These are phyloP conservation scores for Podospora tetraspora DNA, from an alignment of 495 filamentous ascomycete species.

Conservation along the genomic window DNA sequence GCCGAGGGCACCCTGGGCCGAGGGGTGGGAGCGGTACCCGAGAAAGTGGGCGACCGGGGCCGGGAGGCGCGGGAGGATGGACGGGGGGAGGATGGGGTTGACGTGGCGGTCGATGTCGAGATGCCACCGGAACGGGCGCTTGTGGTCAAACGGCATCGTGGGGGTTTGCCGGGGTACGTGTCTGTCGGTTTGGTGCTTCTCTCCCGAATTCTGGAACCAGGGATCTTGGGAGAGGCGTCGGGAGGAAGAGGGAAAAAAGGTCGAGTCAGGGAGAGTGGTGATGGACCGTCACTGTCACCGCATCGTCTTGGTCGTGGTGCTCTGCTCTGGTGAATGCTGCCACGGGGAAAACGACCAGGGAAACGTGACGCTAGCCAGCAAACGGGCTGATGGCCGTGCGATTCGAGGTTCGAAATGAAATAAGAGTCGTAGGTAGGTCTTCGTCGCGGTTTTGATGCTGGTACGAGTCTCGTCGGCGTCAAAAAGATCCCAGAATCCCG, in stretches of 20 bases:
- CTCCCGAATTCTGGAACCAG: background rate
- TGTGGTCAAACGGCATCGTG: background rate
- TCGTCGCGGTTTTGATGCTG: background rate
- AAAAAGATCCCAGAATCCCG: background rate
- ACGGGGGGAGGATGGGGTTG: slow-evolving; percentile 54
- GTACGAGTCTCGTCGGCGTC: background rate
- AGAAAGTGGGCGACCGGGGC: slow-evolving; percentile 46
- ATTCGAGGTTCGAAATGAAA: background rate
- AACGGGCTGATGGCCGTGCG: background rate
- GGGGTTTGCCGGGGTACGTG: background rate
- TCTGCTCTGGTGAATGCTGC: background rate
- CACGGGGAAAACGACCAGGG: background rate
- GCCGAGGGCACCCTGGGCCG: slow-evolving; percentile 33
- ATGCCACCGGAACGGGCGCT: slow-evolving; percentile 34
- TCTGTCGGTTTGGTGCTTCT: background rate
- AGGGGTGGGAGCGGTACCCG: slow-evolving; percentile 40
- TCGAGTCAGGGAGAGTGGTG: background rate
- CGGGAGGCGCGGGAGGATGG: slow-evolving; percentile 43
- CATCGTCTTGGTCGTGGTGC: background rate
- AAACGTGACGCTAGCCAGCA: background rate
- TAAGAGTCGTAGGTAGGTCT: background rate
- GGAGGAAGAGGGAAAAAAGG: background rate
- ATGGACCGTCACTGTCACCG: background rate
- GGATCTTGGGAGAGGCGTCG: background rate
- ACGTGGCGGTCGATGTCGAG: slow-evolving; percentile 64